Evolutionary conservation across 2,329 filamentous ascomycete genomes (phyloP).

Genomic region (Corniculantispora saksenae): DNA sequence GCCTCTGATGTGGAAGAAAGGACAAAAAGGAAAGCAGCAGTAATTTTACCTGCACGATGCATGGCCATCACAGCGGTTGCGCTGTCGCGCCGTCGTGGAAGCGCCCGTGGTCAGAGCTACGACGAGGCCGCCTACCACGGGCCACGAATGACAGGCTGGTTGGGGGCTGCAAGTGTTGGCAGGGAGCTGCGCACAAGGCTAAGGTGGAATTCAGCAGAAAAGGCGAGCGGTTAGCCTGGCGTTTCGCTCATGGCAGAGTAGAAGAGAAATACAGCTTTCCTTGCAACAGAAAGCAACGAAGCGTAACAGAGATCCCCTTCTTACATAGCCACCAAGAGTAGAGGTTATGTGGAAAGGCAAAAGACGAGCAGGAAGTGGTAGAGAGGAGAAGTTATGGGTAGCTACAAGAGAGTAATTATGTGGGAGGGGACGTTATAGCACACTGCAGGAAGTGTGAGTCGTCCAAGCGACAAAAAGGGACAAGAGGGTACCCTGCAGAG

Average conservation of each 20-base stretch:
- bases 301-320: not conserved
- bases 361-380: not conserved
- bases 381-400: not conserved
- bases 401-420: not conserved
- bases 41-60: not conserved
- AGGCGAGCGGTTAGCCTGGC: not conserved
- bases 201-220: not conserved
- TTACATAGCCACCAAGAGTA: not conserved
- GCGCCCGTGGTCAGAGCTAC: not conserved
- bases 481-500: not conserved
- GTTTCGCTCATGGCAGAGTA: not conserved
- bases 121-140: not conserved
- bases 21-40: not conserved
- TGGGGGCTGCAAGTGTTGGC: not conserved
- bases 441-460: slow-evolving; percentile 10
- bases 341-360: not conserved
- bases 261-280: not conserved
- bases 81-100: not conserved
- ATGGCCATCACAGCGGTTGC: not conserved
- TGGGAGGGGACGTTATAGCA: slow-evolving; percentile 7
- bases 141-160: not conserved
- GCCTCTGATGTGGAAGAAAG: slow-evolving; percentile 23
- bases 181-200: not conserved
- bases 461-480: slow-evolving; percentile 1
- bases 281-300: no score